Evolutionary conservation across 1,284 basidiomycete species (phyloP), one percentile per base, ranked within the genome.

Genomic region (Paramarasmius palmivorus): DNA sequence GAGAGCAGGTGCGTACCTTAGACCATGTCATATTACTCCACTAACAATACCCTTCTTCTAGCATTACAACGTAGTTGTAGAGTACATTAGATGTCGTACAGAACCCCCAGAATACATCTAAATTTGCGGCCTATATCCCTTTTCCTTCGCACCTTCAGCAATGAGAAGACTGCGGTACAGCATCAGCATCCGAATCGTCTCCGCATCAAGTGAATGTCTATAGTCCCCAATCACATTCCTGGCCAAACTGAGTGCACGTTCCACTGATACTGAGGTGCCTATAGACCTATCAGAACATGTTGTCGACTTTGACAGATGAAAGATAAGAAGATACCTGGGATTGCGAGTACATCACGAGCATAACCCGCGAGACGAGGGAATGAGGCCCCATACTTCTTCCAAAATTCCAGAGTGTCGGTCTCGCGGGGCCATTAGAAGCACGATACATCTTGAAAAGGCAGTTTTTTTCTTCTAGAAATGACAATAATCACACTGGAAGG

Each of bases 101-200:
- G n/a, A n/a, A n/a, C n/a, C n/a, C n/a, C n/a, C n/a, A n/a, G n/a
- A n/a, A n/a, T n/a, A n/a, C n/a, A n/a, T n/a, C n/a, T n/a, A n/a
- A n/a, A n/a, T n/a, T n/a, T n/a, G n/a, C n/a, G 41, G 41, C n/a
- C 7, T 25, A 15, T 44, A 44, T 8, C 23, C 15, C 12, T 44
- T 25, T 3, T 19, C 17, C 4, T 5, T 12, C 12, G 20, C 45
- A 47, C 45, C 45, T 19, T 47, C 45, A 29, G 17, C 4, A 10
- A 47, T 17, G 10, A 47, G n/a, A 12, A 47, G 10, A 47, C 47
- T 49, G 22, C 35, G 8, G 23, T 49, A 23, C 14, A 49, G n/a
- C 47, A 49, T 49, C 20, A 49, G n/a, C 35, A 36, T 37, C 5
- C 34, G 35, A 7, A 23, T 49, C 7, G 47, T 49, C 12, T 49